These are phyloP conservation scores for Theileria parva DNA, from an alignment of 169 alveolate genomes.

Conservation along the genomic window DNA sequence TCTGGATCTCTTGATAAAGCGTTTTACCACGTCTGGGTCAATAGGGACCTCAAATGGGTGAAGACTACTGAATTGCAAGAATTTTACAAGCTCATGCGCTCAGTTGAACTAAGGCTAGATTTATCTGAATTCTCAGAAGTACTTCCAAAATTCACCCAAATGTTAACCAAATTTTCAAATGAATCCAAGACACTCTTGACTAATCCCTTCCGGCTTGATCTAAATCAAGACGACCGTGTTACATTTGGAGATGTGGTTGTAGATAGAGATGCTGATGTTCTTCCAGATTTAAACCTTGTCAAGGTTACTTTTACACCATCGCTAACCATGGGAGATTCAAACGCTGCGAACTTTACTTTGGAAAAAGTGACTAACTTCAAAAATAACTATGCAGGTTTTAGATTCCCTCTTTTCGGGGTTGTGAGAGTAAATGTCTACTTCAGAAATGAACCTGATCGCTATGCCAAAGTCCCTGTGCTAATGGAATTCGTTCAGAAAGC, in stretches of 20 bases:
- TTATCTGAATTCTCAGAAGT: background rate
- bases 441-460: slow-evolving; percentile 2
- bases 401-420: slow-evolving; percentile 2
- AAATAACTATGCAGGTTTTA: background rate
- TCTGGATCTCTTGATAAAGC: background rate
- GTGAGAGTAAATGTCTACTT: background rate
- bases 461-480: slow-evolving; percentile 4
- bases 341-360: slow-evolving; percentile 1
- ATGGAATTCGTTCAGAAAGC: slow-evolving; percentile 10
- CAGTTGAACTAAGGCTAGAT: background rate
- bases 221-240: background rate
- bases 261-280: background rate
- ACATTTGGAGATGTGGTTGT: slow-evolving; percentile 5
- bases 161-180: background rate
- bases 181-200: background rate
- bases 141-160: background rate
- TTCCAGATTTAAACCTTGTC: background rate
- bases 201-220: slow-evolving; percentile 3
- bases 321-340: background rate
- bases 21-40: background rate
- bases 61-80: background rate
- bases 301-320: background rate
- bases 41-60: slow-evolving; percentile 12
- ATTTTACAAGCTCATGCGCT: background rate
- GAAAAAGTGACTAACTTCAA: background rate